These are phyloP conservation scores for Colletotrichum eremochloae DNA, from an alignment of 2,329 filamentous ascomycete genomes.

Conservation along the genomic window DNA sequence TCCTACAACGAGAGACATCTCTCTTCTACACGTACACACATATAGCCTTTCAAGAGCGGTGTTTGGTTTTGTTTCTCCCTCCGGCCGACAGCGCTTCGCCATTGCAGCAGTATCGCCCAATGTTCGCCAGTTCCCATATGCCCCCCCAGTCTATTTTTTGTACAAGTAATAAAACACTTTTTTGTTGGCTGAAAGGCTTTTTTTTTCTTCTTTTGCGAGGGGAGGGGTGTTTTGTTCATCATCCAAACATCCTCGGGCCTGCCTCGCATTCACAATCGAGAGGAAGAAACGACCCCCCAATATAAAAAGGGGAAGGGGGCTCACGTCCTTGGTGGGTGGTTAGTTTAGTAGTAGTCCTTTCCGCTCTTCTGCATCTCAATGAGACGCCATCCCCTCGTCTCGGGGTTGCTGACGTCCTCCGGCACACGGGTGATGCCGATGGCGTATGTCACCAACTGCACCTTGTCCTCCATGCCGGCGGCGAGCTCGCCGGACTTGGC, in stretches of 20 bases:
- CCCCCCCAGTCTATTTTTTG: constrained; percentile 38
- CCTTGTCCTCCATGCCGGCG: constrained; percentile 98
- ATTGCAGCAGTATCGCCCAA: constrained; percentile 23
- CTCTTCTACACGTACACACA: constrained; percentile 40
- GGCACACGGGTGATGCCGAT: constrained; percentile 95
- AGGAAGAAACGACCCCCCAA: background rate
- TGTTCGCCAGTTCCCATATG: constrained; percentile 39
- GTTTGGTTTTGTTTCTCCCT: constrained; percentile 32
- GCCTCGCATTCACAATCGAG: constrained; percentile 17
- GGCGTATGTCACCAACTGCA: constrained; percentile 97
- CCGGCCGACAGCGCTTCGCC: constrained; percentile 11
- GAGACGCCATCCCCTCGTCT: constrained; percentile 95
- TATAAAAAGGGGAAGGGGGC: background rate
- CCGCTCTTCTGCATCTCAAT: constrained; percentile 99
- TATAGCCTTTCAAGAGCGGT: constrained; percentile 39
- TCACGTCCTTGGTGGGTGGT: background rate
- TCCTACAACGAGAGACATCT: constrained; percentile 9
- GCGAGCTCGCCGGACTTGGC: constrained; percentile 90
- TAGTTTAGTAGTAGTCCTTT: constrained; percentile 78
- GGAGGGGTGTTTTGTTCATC: constrained; percentile 21
- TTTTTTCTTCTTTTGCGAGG: constrained; percentile 25
- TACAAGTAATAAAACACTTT: constrained; percentile 44
- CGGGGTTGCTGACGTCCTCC: constrained; percentile 96
- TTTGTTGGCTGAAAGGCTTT: constrained; percentile 23
- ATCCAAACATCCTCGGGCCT: constrained; percentile 27